Evolutionary conservation across 306 rosid species (phyloP).

Genomic region (Casuarina glauca): DNA sequence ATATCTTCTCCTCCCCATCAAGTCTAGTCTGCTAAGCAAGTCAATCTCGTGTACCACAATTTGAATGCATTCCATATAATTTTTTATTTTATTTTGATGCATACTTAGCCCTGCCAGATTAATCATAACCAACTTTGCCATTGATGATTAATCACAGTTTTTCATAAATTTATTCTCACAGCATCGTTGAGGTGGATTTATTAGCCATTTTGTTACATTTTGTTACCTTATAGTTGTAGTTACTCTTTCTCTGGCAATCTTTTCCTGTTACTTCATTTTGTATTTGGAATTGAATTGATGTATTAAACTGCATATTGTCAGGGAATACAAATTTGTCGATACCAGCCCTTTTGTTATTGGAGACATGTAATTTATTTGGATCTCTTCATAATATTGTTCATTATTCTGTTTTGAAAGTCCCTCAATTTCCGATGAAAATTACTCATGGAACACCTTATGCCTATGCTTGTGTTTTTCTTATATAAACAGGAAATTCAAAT

Average conservation of each 20-base stretch:
- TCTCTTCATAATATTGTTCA: neutral
- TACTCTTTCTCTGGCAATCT: neutral
- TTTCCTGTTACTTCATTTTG: neutral
- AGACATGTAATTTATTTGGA: neutral
- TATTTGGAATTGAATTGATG: neutral
- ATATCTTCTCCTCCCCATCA: neutral
- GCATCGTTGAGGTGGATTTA: neutral
- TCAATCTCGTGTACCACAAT: neutral
- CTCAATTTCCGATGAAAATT: neutral
- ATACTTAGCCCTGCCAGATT: neutral
- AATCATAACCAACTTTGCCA: neutral
- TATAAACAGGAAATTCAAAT: conserved; percentile 10
- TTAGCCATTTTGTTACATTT: neutral
- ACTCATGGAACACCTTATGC: neutral
- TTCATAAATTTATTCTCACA: neutral
- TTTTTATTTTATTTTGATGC: neutral
- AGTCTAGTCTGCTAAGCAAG: neutral
- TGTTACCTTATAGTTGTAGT: neutral
- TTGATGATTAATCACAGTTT: neutral
- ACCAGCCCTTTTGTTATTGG: neutral
- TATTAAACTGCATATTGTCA: neutral
- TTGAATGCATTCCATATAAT: neutral
- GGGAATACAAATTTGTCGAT: neutral
- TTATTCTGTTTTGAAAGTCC: neutral
- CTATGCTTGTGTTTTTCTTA: neutral